phyloP scores from a whole-genome alignment of 768 basidiomycete genomes.

The Xerocomus brunneocitrinus region DNA sequence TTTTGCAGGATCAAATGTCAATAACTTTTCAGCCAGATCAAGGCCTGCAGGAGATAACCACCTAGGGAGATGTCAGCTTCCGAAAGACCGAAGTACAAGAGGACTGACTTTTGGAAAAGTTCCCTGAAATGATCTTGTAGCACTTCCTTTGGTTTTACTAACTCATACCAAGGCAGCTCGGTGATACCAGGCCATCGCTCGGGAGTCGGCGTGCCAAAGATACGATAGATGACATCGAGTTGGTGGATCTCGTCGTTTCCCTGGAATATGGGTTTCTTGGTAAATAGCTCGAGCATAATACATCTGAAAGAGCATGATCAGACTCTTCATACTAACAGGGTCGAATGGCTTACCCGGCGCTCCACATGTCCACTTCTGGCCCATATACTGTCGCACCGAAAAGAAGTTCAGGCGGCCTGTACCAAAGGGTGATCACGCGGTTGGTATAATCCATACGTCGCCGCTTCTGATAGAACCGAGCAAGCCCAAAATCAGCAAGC shows the following conservation, averaged over 20 bases:
- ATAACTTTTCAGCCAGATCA: constrained; percentile 78
- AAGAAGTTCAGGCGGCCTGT: constrained; percentile 90
- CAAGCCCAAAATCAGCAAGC: constrained; percentile 95
- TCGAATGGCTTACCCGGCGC: constrained; percentile 68
- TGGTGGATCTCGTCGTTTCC: constrained; percentile 98
- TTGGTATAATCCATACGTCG: constrained; percentile 96
- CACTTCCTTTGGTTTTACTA: constrained; percentile 84
- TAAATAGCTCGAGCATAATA: constrained; percentile 97
- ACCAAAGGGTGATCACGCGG: constrained; percentile 98
- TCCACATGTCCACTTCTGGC: constrained; percentile 99
- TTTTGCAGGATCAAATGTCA: constrained; percentile 75
- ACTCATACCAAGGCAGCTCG: constrained; percentile 94
- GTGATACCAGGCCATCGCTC: constrained; percentile 80
- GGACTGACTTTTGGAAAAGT: constrained; percentile 75
- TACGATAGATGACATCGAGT: constrained; percentile 85
- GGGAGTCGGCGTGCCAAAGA: constrained; percentile 83
- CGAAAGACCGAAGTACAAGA: background rate
- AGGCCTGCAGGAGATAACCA: constrained; percentile 85
- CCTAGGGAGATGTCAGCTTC: constrained; percentile 35
- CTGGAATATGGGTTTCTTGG: constrained; percentile 95
- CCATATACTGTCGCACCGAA: constrained; percentile 96
- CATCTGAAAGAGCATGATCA: constrained; percentile 49
- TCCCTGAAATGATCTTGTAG: constrained; percentile 76
- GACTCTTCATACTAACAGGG: background rate
- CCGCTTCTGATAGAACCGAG: constrained; percentile 92